Evolutionary conservation across 257 asterid species (phyloP).

Genomic region (Rehmannia glutinosa): DNA sequence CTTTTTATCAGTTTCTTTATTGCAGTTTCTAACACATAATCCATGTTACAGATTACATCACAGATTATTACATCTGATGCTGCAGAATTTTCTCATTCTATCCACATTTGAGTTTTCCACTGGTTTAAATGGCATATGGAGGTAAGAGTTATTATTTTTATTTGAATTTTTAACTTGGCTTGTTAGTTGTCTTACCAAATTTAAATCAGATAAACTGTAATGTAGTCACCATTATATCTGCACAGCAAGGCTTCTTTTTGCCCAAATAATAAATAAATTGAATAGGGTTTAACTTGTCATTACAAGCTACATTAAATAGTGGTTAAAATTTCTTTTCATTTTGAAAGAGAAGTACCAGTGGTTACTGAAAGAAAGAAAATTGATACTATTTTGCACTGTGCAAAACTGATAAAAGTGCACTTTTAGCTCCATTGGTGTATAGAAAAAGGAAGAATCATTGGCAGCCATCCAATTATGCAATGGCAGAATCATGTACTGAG

Average conservation of each 20-base stretch:
- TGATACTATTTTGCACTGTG: neutral
- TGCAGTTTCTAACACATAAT: neutral
- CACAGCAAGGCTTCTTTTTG: neutral
- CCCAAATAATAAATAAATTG: neutral
- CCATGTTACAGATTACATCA: neutral
- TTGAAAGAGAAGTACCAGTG: neutral
- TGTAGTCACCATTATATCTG: neutral
- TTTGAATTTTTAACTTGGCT: too few relatives aligned
- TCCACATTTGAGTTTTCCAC: neutral
- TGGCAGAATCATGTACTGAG: constrained; percentile 13
- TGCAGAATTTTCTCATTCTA: too few relatives aligned
- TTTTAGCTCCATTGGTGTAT: constrained; percentile 10
- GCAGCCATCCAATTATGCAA: constrained; percentile 13
- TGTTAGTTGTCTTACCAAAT: neutral
- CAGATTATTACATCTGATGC: neutral
- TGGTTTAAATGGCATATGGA: too few relatives aligned
- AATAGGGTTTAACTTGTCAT: too few relatives aligned
- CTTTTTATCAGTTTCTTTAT: neutral
- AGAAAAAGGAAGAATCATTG: constrained; percentile 9
- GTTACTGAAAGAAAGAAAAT: neutral
- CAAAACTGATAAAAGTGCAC: constrained; percentile 8
- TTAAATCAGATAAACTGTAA: neutral
- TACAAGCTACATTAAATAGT: neutral
- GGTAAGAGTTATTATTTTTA: too few relatives aligned
- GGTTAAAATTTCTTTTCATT: neutral